Base-by-base conservation (phyloP, 2,329 filamentous ascomycete species). In the Colletotrichum euphorbiae region DNA sequence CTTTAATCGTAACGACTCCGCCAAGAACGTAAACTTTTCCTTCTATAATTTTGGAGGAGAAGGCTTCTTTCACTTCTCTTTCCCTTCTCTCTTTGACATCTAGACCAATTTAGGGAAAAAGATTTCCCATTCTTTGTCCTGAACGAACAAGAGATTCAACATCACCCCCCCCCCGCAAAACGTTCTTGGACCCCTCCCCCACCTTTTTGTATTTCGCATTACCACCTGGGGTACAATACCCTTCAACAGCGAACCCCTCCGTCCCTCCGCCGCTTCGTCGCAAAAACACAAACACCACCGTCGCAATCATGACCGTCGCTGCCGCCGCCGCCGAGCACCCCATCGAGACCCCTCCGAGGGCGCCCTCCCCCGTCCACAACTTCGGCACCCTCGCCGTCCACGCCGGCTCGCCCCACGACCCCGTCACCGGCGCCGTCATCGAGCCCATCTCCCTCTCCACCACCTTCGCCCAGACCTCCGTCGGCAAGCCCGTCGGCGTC, bases 331-430 rank as follows among this genome's bases (percentile, higher is more conserved):
- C 61, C 71, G 76, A 78, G 66, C 75, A 77, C 60, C 75, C 77
- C 62, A 78, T 78, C 70, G 62, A 70, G 54, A 73, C 71, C 62
- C 71, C 71, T 43, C 71, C 71, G 43, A 62, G 70, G 67, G 71
- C 71, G 21, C 71, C 90, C 42, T 91, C 92, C 50, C 92, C 93
- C 71, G 85, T 90, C 66, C 90, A 93, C 79, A 85, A 89, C 71
- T 98, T 99, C 81, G 96, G 93, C 70, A 99, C 96, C 54, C 88
- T 97, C 70, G 96, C 96, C 65, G 96, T 99, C 19, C 96, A 99
- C 81, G 94, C 95, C 71, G 96, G 96, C 70, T 88, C 93, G 48
- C 93, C 93, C 74, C 93, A 97, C 79, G 96, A 99, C 82, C 92
- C 95, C 54, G 84, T 88, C 45, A 99, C 95, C 24, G 96, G 96